These are phyloP conservation scores for Oryza officinalis DNA, from an alignment of 176 grass and related monocot species.

Conservation along the genomic window DNA sequence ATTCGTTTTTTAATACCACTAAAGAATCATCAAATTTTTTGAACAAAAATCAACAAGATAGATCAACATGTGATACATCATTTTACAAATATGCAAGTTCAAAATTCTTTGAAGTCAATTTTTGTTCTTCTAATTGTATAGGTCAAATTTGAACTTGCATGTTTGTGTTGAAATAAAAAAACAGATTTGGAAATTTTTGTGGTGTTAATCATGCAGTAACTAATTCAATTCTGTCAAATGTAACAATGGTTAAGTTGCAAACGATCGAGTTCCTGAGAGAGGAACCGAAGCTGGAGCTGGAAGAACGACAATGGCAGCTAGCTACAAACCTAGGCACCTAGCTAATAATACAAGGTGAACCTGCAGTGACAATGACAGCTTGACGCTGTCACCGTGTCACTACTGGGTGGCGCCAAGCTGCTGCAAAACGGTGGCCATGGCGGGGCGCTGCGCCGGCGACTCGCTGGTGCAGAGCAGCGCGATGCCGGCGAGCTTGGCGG, in stretches of 20 bases:
- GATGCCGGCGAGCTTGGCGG: conserved; percentile 68
- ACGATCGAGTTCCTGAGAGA: conserved; percentile 25
- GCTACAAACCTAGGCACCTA: neutral
- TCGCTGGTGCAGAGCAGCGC: conserved; percentile 78
- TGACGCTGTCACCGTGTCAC: neutral
- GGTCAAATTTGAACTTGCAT: no score
- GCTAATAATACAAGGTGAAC: neutral
- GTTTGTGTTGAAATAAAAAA: no score
- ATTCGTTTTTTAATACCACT: no score
- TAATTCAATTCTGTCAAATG: neutral
- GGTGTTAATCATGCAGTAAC: neutral
- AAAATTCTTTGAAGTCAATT: no score
- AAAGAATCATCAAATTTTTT: no score
- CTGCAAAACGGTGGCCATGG: conserved; percentile 66
- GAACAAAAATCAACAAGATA: no score
- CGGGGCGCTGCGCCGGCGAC: conserved; percentile 50
- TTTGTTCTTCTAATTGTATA: no score
- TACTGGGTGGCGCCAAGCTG: conserved; percentile 55
- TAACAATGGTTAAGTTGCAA: neutral
- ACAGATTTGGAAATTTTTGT: neutral
- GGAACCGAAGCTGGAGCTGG: neutral
- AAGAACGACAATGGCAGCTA: conserved; percentile 14
- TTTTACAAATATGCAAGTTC: no score
- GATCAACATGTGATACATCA: no score
- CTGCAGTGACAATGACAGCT: neutral